A percentile compares a stretch with the other conserved stretches of the same genome.
Evolutionary conservation across 2,329 filamentous ascomycete species (phyloP).

Genomic region (Colletotrichum sp.): DNA sequence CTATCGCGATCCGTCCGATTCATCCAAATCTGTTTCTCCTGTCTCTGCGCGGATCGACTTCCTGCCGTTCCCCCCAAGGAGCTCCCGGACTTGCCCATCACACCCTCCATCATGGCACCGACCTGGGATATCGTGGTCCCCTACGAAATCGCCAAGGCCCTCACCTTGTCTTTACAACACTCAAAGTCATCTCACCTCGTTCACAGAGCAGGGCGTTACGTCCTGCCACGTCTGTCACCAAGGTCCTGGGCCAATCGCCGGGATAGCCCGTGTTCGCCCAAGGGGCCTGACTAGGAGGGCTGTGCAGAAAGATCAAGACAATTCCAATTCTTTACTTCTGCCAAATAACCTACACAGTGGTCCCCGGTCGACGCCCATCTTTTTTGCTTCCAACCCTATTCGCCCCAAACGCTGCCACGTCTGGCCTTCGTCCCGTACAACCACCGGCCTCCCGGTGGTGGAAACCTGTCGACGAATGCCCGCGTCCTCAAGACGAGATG

Average conservation of each 20-base stretch:
- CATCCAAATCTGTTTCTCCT: neutral
- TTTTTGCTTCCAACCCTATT: neutral
- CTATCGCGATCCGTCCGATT: neutral
- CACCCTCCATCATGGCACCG: neutral
- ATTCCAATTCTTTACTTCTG: constrained; percentile 14
- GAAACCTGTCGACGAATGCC: neutral
- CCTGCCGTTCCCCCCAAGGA: neutral
- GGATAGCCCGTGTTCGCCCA: neutral
- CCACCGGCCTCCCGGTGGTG: neutral
- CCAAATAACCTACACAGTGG: neutral
- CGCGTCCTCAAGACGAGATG: neutral
- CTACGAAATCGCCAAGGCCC: neutral
- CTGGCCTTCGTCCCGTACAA: neutral
- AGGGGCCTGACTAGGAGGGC: neutral
- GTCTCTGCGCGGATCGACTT: neutral
- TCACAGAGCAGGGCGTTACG: neutral
- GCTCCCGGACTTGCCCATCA: neutral
- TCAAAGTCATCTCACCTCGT: neutral
- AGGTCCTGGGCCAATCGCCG: neutral
- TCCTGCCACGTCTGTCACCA: neutral
- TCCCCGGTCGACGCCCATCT: neutral
- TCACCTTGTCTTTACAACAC: neutral
- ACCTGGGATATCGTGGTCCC: neutral
- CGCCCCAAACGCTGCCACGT: constrained; percentile 14
- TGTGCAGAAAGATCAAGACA: neutral